Conservation (phyloP, 371 early-diverging fungal genomes). For the Circinella minor region DNA sequence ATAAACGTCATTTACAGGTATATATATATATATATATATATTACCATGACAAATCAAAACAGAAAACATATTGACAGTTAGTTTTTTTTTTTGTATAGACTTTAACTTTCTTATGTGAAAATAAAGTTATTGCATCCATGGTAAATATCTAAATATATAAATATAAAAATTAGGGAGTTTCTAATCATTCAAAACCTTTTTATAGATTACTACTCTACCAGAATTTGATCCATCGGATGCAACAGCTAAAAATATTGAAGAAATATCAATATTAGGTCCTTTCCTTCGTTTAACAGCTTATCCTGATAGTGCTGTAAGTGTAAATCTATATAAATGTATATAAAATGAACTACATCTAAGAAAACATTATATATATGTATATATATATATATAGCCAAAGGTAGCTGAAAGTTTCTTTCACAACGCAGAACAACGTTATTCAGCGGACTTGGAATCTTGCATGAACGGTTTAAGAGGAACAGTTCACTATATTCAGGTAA, state of each 20-base stretch:
- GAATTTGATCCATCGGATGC: constrained; percentile 67
- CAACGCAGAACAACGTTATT: constrained; percentile 54
- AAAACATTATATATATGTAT: too few relatives aligned
- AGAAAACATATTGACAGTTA: background rate
- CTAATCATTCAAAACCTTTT: background rate
- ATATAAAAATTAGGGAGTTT: constrained; percentile 17
- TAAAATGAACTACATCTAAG: too few relatives aligned
- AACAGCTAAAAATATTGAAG: constrained; percentile 65
- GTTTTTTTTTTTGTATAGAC: constrained; percentile 24
- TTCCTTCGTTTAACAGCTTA: constrained; percentile 70
- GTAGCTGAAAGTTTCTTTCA: constrained; percentile 70
- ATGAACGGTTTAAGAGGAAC: constrained; percentile 73
- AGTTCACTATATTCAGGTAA: constrained; percentile 65
- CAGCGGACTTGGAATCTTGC: constrained; percentile 62
- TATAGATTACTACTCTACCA: constrained; percentile 51
- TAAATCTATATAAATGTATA: background rate
- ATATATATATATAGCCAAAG: constrained; percentile 52
- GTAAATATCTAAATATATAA: constrained; percentile 31
- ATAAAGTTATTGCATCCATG: constrained; percentile 60
- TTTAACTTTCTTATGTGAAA: constrained; percentile 50
- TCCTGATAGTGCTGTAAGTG: constrained; percentile 56
- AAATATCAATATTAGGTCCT: constrained; percentile 75
- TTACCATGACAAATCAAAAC: background rate
- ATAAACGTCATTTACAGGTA: constrained; percentile 57
- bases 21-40: background rate